These are phyloP conservation scores for Aspergillus cavernicola DNA, from an alignment of 495 filamentous ascomycete species.

Conservation along the genomic window DNA sequence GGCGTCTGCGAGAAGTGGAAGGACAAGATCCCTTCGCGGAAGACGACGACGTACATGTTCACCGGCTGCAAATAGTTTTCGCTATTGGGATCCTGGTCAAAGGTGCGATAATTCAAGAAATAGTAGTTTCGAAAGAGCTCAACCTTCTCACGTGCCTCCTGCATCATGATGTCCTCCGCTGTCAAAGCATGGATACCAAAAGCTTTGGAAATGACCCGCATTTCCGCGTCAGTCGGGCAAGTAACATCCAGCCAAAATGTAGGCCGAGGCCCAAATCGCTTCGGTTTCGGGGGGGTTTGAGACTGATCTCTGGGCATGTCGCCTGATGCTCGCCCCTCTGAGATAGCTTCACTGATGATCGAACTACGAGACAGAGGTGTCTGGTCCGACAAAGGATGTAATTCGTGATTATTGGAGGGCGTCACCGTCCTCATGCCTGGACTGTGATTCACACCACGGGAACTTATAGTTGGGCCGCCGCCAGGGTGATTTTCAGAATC, in stretches of 20 bases:
- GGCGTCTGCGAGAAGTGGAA: constrained; percentile 94
- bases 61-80: constrained; percentile 90
- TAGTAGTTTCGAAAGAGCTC: constrained; percentile 97
- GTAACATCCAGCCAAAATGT: constrained; percentile 95
- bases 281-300: constrained; percentile 42
- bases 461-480: constrained; percentile 20
- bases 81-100: constrained; percentile 86
- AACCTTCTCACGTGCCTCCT: constrained; percentile 96
- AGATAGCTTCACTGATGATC: constrained; percentile 33
- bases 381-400: constrained; percentile 5
- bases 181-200: constrained; percentile 95
- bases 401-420: constrained; percentile 7
- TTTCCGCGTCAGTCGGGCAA: constrained; percentile 85
- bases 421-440: constrained; percentile 2
- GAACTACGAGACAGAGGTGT: constrained; percentile 19
- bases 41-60: constrained; percentile 97
- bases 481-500: constrained; percentile 42
- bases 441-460: constrained; percentile 1
- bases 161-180: constrained; percentile 93
- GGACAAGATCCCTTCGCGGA: constrained; percentile 89
- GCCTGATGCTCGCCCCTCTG: constrained; percentile 22
- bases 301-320: constrained; percentile 22
- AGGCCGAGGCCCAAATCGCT: constrained; percentile 80
- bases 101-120: constrained; percentile 95
- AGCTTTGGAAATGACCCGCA: constrained; percentile 84